Conservation (phyloP, 139 green algal species). For the Edaphochlamys debaryana region DNA sequence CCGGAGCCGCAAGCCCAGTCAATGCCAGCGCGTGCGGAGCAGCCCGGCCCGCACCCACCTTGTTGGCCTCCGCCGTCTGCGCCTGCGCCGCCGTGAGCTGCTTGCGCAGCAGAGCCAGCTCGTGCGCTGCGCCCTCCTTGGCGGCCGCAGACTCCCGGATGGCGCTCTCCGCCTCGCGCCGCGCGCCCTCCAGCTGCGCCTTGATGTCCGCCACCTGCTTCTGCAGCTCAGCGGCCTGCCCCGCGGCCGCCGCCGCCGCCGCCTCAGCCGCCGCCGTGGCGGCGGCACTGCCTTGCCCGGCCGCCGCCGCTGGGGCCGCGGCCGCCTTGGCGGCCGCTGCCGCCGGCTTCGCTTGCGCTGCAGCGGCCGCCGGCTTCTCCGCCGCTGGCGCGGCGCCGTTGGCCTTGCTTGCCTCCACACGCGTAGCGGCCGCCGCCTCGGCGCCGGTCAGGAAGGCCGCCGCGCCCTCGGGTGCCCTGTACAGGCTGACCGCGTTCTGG, state of each 20-base stretch:
- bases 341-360: background rate
- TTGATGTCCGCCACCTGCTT: conserved; percentile 29
- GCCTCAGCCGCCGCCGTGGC: background rate
- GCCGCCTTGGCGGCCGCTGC: background rate
- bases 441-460: background rate
- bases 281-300: background rate
- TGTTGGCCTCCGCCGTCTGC: conserved; percentile 55
- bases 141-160: conserved; percentile 57
- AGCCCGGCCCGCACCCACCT: conserved; percentile 43
- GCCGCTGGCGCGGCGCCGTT: conserved; percentile 6
- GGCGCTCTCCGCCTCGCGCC: conserved; percentile 44
- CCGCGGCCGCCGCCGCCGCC: background rate
- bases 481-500: conserved; percentile 62
- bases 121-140: conserved; percentile 68
- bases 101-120: conserved; percentile 81
- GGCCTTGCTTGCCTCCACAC: background rate
- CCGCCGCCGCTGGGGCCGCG: conserved; percentile 12
- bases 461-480: conserved; percentile 32
- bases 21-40: too few relatives aligned
- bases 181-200: conserved; percentile 51
- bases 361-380: background rate
- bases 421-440: background rate
- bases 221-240: background rate
- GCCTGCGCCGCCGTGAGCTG: conserved; percentile 73
- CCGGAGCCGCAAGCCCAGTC: too few relatives aligned